A percentile compares a stretch with the other conserved stretches of the same genome.
phyloP scores from a whole-genome alignment of 139 green algal genomes.

The Picochlorum sp. region DNA sequence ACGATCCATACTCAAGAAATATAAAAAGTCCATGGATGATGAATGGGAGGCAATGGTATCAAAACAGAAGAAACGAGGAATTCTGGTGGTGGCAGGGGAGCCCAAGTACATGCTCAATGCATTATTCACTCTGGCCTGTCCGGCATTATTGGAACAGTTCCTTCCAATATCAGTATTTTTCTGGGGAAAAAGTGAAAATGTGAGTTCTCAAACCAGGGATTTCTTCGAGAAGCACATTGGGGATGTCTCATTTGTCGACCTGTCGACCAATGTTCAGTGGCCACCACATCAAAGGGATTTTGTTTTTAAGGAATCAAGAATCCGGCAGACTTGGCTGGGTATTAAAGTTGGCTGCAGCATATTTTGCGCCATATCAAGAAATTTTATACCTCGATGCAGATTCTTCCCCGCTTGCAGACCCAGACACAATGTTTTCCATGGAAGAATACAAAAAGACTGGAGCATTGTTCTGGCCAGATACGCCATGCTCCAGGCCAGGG shows the following conservation, averaged over 20 bases:
- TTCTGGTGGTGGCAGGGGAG: neutral
- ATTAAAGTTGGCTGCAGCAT: neutral
- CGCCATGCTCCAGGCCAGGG: neutral
- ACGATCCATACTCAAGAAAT: neutral
- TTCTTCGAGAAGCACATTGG: neutral
- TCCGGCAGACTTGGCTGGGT: neutral
- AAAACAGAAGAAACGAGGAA: neutral
- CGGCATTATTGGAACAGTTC: conserved; percentile 2
- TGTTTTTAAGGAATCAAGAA: neutral
- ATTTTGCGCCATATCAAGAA: conserved; percentile 3
- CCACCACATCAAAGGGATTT: neutral
- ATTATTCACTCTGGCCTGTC: neutral
- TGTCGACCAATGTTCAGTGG: neutral
- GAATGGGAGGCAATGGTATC: neutral
- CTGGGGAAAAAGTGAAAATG: neutral
- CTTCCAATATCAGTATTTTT: neutral
- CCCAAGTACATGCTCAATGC: conserved; percentile 1
- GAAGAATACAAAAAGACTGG: neutral
- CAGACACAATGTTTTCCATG: neutral
- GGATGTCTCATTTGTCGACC: neutral
- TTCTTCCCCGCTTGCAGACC: neutral
- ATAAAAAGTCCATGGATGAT: neutral
- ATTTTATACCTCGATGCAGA: conserved; percentile 2
- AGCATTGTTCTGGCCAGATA: conserved; percentile 5
- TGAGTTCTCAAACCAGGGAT: neutral